A percentile compares a stretch with the other conserved stretches of the same genome.
phyloP scores from a whole-genome alignment of 352 stramenopile species.

The Phytopythium sindhum region DNA sequence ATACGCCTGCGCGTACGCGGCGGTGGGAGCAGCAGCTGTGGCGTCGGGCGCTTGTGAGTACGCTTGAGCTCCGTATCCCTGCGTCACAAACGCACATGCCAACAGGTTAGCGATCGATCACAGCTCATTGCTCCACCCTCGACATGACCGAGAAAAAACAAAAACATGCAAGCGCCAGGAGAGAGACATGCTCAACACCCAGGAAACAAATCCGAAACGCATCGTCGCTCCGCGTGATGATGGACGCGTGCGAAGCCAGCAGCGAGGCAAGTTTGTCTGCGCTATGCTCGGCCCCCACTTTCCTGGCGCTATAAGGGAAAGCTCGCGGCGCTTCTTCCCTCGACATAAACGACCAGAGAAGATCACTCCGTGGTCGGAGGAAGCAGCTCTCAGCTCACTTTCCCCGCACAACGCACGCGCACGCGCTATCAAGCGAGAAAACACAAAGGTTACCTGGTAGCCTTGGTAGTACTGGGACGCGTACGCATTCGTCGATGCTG shows the following conservation, averaged over 20 bases:
- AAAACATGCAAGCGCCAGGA: conserved; percentile 4
- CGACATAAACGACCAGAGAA: conserved; percentile 8
- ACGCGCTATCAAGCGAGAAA: conserved; percentile 6
- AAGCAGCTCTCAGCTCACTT: conserved; percentile 9
- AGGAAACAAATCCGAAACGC: neutral
- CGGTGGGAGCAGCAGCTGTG: conserved; percentile 19
- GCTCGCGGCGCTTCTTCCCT: conserved; percentile 4
- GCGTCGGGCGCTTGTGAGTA: conserved; percentile 41
- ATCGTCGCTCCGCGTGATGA: neutral
- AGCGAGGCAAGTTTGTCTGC: conserved; percentile 1
- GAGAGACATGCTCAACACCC: neutral
- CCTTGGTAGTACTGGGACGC: conserved; percentile 63
- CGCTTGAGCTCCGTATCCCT: conserved; percentile 54
- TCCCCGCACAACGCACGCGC: neutral
- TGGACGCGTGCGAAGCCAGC: conserved; percentile 2
- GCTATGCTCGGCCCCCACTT: neutral
- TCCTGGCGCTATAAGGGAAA: conserved; percentile 2
- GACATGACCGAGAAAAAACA: neutral
- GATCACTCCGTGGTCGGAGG: conserved; percentile 9
- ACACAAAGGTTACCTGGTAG: conserved; percentile 66
- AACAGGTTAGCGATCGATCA: conserved; percentile 9
- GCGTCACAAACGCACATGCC: conserved; percentile 9
- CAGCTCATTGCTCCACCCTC: conserved; percentile 2
- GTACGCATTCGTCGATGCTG: conserved; percentile 29
- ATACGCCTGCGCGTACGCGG: conserved; percentile 40